Conservation (phyloP, 2,329 filamentous ascomycete genomes). For the Colletotrichum theobromicola region DNA sequence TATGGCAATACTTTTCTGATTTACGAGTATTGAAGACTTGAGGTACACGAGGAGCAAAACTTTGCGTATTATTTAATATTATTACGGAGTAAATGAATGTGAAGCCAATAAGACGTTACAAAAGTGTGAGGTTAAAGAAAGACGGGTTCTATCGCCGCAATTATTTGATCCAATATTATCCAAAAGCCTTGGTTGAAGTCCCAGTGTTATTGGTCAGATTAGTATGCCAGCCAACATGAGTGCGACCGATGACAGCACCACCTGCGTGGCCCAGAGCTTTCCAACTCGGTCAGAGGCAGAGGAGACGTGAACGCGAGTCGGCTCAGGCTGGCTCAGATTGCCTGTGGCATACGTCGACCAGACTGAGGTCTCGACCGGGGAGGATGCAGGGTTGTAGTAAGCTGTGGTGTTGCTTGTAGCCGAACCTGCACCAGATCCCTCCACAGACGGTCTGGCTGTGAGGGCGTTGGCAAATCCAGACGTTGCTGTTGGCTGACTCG, state of each 20-base stretch:
- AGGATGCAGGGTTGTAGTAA: accelerated
- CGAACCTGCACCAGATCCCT: accelerated
- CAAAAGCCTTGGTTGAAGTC: too few species aligned
- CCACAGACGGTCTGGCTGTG: background rate
- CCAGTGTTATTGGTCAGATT: background rate
- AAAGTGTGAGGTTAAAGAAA: too few species aligned
- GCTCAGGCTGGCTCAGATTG: background rate
- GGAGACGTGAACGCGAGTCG: background rate
- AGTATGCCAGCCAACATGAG: background rate
- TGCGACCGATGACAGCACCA: accelerated
- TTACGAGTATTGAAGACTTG: background rate
- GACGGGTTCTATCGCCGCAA: too few species aligned
- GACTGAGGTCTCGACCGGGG: background rate
- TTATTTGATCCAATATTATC: accelerated
- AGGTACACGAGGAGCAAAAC: accelerated
- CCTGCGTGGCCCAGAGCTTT: background rate
- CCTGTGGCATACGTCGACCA: background rate
- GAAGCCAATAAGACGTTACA: background rate
- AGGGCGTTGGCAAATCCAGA: background rate
- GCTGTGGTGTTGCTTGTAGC: accelerated
- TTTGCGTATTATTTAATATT: background rate
- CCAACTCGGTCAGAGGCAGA: background rate
- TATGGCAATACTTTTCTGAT: accelerated
- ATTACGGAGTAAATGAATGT: background rate
- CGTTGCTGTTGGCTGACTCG: background rate